Evolutionary conservation across 495 filamentous ascomycete species (phyloP), one percentile per base, ranked within the genome.

Genomic region (Penicillium fimorum): DNA sequence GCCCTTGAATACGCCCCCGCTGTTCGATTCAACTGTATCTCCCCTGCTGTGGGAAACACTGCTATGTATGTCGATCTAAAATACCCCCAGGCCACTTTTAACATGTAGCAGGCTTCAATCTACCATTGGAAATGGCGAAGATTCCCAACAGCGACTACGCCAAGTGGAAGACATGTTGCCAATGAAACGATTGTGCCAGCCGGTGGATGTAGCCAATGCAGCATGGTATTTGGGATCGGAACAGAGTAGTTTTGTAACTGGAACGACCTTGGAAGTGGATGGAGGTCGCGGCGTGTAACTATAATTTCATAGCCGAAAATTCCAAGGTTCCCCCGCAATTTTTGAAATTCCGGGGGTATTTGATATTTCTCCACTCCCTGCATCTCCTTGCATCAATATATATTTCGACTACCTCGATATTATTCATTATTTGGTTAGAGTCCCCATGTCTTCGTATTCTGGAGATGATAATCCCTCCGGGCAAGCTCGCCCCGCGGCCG

Each of bases 1-100:
- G 69, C 67, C 10, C 71, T 58, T 15, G 56, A 58, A 30, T 58
- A 58, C 22, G 56, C 56, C 4, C 56, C 56, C 25, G 13, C 49
- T 2, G 30, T 58, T 18, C 27, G 56, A n/a, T 53, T 58, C 56
- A 58, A 58, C 46, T 58, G 56, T 11, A 58, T 58, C 40, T 49
- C 56, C 13, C 56, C 56, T 12, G 56, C 56, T 18, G 48, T 58
- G 24, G 56, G 56, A 11, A 51, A 58, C 30, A 58, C 56, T 13
- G 35, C 56, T 12, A 58, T 58, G 56, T 58, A 35, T 15, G 38
- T 50, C 18, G 1, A 8, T 30, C 12, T 1, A 15, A 54, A 24
- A 4, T 2, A 0, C 6, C 4, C 4, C n/a, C 33, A 43, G 25
- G 6, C 11, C 5, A 15, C 24, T 8, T 8, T 22, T 47, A 29